Conservation (phyloP, 2,329 filamentous ascomycete genomes). For the Corinectria fuckeliana region DNA sequence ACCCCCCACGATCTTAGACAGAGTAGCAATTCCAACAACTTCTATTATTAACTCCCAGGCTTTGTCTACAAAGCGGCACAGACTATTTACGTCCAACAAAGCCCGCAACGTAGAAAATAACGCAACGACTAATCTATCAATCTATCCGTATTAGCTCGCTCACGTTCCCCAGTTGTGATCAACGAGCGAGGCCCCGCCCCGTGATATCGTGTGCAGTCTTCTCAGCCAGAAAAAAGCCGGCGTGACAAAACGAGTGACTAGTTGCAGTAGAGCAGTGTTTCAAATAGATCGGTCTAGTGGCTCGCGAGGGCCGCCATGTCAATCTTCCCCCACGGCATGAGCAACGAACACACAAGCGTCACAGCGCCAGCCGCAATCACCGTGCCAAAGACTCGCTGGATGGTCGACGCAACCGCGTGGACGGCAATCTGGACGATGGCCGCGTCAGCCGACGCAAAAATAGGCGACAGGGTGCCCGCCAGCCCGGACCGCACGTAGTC, state of each 20-base stretch:
- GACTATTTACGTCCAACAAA: neutral
- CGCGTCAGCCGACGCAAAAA: neutral
- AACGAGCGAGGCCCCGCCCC: neutral
- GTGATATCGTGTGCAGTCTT: neutral
- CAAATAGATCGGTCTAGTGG: neutral
- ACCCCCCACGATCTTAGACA: neutral
- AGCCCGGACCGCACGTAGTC: neutral
- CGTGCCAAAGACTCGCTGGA: neutral
- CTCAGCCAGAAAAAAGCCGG: neutral
- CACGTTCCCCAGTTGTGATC: neutral
- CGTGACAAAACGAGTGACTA: neutral
- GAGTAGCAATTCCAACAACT: neutral
- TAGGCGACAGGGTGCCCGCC: neutral
- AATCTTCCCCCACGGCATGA: constrained; percentile 1
- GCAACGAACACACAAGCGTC: neutral
- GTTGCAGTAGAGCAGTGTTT: neutral
- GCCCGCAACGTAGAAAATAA: neutral
- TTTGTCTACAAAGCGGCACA: no score
- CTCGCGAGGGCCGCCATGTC: neutral
- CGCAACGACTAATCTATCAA: neutral
- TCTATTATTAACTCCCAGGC: neutral
- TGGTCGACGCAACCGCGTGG: neutral
- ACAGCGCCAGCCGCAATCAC: neutral
- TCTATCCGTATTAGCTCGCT: neutral
- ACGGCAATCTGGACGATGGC: neutral